Evolutionary conservation across 2,329 filamentous ascomycete genomes (phyloP).

Genomic region (Pseudogymnoascus sp.): DNA sequence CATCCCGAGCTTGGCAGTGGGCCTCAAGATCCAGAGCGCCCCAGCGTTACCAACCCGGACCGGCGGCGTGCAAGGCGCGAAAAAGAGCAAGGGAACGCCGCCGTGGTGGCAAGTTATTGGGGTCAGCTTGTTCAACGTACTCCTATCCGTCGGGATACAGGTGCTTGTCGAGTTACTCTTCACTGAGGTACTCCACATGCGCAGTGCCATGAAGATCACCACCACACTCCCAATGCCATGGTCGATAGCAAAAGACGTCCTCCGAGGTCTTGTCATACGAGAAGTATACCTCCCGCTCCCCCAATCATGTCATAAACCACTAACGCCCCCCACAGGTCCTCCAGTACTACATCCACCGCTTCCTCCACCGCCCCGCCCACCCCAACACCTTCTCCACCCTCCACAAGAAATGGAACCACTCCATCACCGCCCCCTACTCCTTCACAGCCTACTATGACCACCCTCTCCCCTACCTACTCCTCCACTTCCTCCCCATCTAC

Average conservation of each 20-base stretch:
- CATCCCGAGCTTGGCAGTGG: conserved; percentile 60
- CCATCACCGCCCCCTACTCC: conserved; percentile 50
- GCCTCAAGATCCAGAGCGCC: conserved; percentile 60
- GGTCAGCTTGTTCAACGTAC: conserved; percentile 49
- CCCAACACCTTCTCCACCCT: conserved; percentile 33
- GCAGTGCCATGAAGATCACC: conserved; percentile 51
- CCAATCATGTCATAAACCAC: conserved; percentile 1
- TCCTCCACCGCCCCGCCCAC: conserved; percentile 52
- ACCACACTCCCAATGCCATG: conserved; percentile 56
- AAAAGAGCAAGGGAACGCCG: conserved; percentile 33
- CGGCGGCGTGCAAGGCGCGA: conserved; percentile 26
- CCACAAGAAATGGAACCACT: conserved; percentile 44
- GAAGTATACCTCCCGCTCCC: conserved; percentile 39
- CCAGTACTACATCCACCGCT: conserved; percentile 69
- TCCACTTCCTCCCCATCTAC: conserved; percentile 58
- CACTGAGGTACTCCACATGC: conserved; percentile 44
- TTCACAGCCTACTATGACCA: conserved; percentile 62
- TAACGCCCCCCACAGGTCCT: conserved; percentile 39
- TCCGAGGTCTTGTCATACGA: conserved; percentile 45
- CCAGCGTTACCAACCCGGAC: conserved; percentile 42
- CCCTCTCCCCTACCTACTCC: conserved; percentile 55
- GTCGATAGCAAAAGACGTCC: conserved; percentile 48
- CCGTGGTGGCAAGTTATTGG: conserved; percentile 42
- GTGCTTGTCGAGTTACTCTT: conserved; percentile 46
- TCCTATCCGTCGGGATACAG: conserved; percentile 47